Evolutionary conservation across 768 basidiomycete species (phyloP).

Genomic region (Termitomyces bulborhizus): DNA sequence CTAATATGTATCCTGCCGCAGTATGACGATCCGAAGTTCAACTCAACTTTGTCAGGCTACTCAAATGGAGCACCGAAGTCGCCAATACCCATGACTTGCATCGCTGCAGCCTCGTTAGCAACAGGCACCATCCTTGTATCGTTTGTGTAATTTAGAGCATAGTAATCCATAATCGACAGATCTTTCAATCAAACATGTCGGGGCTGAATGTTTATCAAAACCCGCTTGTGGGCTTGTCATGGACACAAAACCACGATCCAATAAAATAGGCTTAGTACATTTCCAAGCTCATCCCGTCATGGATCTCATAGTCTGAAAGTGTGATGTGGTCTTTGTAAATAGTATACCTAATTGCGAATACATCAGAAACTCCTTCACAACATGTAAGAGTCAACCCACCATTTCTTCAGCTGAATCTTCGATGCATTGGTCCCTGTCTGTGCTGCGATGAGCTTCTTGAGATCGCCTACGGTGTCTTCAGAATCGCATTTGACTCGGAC

Average conservation of each 20-base stretch:
- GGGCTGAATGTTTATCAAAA: neutral
- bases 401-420: constrained; percentile 97
- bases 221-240: neutral
- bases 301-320: constrained; percentile 85
- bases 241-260: neutral
- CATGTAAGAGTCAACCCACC: constrained; percentile 42
- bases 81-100: neutral
- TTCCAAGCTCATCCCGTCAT: constrained; percentile 91
- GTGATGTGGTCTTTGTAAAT: constrained; percentile 97
- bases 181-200: neutral
- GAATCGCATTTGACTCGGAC: constrained; percentile 95
- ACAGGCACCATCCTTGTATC: neutral
- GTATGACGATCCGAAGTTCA: constrained; percentile 5
- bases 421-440: constrained; percentile 83
- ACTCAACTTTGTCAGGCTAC: neutral
- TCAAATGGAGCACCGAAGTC: neutral
- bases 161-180: neutral
- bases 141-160: neutral
- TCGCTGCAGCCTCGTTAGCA: neutral
- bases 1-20: neutral
- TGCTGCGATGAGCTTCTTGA: constrained; percentile 95
- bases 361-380: neutral
- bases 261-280: constrained; percentile 56
- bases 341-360: constrained; percentile 61
- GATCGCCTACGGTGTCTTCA: constrained; percentile 94